Percentiles rank a stretch among this genome's conserved stretches.
These are phyloP conservation scores for Tulasnella sp. DNA, from an alignment of 768 basidiomycete genomes.

Conservation along the genomic window DNA sequence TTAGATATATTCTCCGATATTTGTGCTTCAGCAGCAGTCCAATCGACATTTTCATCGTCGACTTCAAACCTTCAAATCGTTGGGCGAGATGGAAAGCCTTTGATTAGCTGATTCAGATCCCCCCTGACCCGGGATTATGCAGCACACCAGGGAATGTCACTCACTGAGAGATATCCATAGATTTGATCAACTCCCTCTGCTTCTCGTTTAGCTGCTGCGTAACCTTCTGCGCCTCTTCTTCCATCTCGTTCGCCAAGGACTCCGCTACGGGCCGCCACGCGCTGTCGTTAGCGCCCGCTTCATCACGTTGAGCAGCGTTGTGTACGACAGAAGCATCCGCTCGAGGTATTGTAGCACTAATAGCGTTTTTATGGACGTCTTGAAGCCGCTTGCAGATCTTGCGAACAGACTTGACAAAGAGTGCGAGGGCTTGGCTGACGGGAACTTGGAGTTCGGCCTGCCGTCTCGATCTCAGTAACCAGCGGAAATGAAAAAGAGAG, in stretches of 20 bases:
- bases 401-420: conserved; percentile 85
- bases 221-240: conserved; percentile 67
- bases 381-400: conserved; percentile 70
- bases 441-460: conserved; percentile 76
- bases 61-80: conserved; percentile 42
- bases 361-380: conserved; percentile 70
- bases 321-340: conserved; percentile 25
- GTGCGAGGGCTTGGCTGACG: conserved; percentile 77
- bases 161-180: conserved; percentile 82
- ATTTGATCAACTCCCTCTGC: conserved; percentile 81
- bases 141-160: conserved; percentile 30
- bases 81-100: conserved; percentile 2
- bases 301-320: not conserved
- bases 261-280: conserved; percentile 41
- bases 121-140: not conserved
- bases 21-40: conserved; percentile 67
- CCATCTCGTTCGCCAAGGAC: conserved; percentile 57
- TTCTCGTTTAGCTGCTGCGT: conserved; percentile 38
- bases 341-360: conserved; percentile 42
- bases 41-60: conserved; percentile 59
- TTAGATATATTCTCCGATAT: conserved; percentile 42
- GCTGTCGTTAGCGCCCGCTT: not conserved
- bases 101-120: not conserved
- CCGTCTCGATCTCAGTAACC: not conserved
- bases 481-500: not conserved